Evolutionary conservation across 139 green algal genomes (phyloP).

Genomic region (Coelastrella sp.): DNA sequence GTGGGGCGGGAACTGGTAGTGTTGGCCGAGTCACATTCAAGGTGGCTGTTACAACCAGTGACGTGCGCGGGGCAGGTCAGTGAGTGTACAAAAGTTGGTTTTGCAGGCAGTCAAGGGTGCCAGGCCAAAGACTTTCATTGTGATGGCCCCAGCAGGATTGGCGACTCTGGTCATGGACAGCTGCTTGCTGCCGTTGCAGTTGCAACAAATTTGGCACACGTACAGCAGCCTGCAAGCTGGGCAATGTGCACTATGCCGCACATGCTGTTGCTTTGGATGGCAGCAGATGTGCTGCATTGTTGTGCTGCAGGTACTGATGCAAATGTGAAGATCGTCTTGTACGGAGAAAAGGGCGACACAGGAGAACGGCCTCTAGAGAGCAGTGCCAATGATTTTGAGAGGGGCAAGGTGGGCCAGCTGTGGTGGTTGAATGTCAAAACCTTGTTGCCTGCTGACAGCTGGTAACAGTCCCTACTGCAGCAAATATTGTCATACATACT

Average conservation of each 20-base stretch:
- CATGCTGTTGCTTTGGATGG: too few relatives aligned
- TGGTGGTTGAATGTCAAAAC: too few relatives aligned
- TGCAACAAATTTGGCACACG: too few relatives aligned
- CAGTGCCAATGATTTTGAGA: conserved; percentile 63
- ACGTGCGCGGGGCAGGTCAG: conserved; percentile 44
- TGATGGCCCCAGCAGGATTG: too few relatives aligned
- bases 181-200: too few relatives aligned
- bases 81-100: not conserved
- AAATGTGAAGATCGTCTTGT: conserved; percentile 57
- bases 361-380: conserved; percentile 59
- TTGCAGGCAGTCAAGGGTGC: not conserved
- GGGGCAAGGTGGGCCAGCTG: conserved; percentile 40
- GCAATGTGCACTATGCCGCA: too few relatives aligned
- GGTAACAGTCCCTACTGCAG: too few relatives aligned
- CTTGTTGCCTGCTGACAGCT: too few relatives aligned
- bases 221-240: too few relatives aligned
- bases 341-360: conserved; percentile 66
- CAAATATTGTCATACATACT: too few relatives aligned
- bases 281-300: not conserved
- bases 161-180: too few relatives aligned
- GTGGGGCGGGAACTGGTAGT: not conserved
- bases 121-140: too few relatives aligned
- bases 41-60: conserved; percentile 57
- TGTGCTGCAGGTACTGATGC: conserved; percentile 49
- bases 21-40: conserved; percentile 47